phyloP scores from a whole-genome alignment of 768 basidiomycete species.

The Cystoderma amianthinum region DNA sequence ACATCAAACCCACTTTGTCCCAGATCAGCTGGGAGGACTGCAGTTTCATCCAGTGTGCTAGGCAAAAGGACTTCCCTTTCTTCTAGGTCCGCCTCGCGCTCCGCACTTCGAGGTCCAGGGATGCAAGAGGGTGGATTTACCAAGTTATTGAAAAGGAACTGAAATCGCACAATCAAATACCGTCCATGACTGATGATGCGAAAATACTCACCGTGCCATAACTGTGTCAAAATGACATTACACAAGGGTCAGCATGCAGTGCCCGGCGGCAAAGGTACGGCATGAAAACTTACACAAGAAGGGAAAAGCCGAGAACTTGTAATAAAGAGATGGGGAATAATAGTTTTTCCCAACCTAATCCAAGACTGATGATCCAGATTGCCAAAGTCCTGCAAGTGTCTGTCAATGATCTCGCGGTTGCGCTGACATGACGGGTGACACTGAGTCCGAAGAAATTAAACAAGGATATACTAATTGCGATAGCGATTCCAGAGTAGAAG shows the following conservation, averaged over 20 bases:
- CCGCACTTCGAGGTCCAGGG: slow-evolving; percentile 34
- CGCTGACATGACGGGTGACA: slow-evolving; percentile 89
- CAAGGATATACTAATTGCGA: slow-evolving; percentile 68
- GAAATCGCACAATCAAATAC: slow-evolving; percentile 6
- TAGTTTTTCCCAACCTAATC: slow-evolving; percentile 85
- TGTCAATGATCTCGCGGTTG: slow-evolving; percentile 85
- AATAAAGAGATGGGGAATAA: slow-evolving; percentile 76
- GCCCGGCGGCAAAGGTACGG: neutral
- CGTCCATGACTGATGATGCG: slow-evolving; percentile 3
- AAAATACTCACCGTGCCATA: slow-evolving; percentile 71
- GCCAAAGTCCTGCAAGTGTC: slow-evolving; percentile 93
- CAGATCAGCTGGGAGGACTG: slow-evolving; percentile 72
- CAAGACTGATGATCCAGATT: slow-evolving; percentile 93
- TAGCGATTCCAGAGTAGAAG: slow-evolving; percentile 58
- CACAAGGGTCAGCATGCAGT: neutral
- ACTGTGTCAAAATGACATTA: slow-evolving; percentile 25
- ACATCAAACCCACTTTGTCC: slow-evolving; percentile 85
- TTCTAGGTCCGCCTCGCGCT: slow-evolving; percentile 42
- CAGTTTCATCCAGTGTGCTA: slow-evolving; percentile 67
- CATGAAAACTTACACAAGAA: slow-evolving; percentile 72
- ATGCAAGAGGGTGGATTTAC: slow-evolving; percentile 59
- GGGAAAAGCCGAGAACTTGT: slow-evolving; percentile 77
- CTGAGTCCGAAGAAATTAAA: slow-evolving; percentile 92
- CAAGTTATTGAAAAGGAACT: slow-evolving; percentile 91
- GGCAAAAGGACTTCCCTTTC: slow-evolving; percentile 48